Base-by-base conservation (phyloP, 2,329 filamentous ascomycete species). In the Fusarium brachygibbosum region DNA sequence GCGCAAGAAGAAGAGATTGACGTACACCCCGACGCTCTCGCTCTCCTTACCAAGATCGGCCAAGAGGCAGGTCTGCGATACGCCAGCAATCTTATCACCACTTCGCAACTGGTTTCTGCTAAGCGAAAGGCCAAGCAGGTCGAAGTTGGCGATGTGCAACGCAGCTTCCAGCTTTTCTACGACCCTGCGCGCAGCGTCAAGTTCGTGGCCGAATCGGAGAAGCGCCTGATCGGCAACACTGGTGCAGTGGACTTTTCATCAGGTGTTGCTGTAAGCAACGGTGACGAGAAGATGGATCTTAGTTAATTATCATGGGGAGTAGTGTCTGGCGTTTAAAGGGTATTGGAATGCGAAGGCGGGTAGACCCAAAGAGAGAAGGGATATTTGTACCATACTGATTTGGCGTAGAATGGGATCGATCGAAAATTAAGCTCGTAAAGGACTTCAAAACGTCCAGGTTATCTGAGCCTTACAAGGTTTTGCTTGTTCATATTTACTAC, bases 1-100 rank as follows among this genome's bases (percentile, higher is more conserved):
- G 96, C 96, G 12, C 91, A 95, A 77, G 96, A 99, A 80, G 96
- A 99, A 79, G 96, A 99, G 78, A 91, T 99, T 49, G 96, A 99
- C 68, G 83, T 98, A 34, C 93, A 93, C 1, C 87, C 94, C 8
- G 94, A 98, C 77, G 95, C 96, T 1, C 87, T 99, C 14, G 94
- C 94, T 2, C 87, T 99, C 16, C 87, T 99, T 37, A 97, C 96
- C 66, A 98, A 98, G 85, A 97, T 98, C 74, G 96, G 94, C 31
- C 88, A 94, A 76, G 96, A 99, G 80, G 91, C 94, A 2, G 95
- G 95, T 25, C 85, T 99, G 51, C 88, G 96, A 73, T 99, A 99
- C 78, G 95, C 94, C n/a, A 97, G 93, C 83, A 98, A 99, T 79
- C 90, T 99, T 58, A 98, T 99, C 81, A 97, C 93, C 23, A 98